Evolutionary conservation across 805 yeast species (phyloP).

Genomic region (Kazachstania africana): DNA sequence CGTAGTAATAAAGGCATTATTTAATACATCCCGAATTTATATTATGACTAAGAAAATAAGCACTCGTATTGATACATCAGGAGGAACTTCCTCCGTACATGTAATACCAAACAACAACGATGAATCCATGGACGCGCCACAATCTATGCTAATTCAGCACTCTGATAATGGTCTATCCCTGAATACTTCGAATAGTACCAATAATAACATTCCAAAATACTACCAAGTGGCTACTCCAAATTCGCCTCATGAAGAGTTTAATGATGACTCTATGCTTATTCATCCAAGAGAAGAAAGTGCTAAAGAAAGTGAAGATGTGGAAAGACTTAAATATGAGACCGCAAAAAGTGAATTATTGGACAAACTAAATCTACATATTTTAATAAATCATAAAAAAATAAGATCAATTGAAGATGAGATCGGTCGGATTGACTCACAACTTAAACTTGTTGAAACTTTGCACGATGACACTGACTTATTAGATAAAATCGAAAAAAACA

Average conservation of each 20-base stretch:
- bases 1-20: too few relatives aligned
- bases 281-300: background rate
- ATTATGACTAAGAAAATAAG: too few relatives aligned
- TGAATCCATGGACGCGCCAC: too few relatives aligned
- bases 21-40: too few relatives aligned
- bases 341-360: constrained; percentile 28
- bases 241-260: constrained; percentile 28
- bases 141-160: too few relatives aligned
- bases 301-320: constrained; percentile 21
- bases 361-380: constrained; percentile 47
- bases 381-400: constrained; percentile 48
- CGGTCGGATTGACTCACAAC: constrained; percentile 45
- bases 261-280: constrained; percentile 2
- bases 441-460: constrained; percentile 37
- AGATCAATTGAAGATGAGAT: constrained; percentile 41
- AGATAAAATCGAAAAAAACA: constrained; percentile 11
- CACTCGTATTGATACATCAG: too few relatives aligned
- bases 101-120: too few relatives aligned
- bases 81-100: too few relatives aligned
- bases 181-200: background rate
- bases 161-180: too few relatives aligned
- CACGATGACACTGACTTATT: constrained; percentile 25
- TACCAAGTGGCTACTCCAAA: constrained; percentile 34
- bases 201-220: constrained; percentile 8
- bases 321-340: constrained; percentile 18